These are phyloP conservation scores for Elaeis guineensis DNA, from an alignment of 176 grass and related monocot species.

Conservation along the genomic window DNA sequence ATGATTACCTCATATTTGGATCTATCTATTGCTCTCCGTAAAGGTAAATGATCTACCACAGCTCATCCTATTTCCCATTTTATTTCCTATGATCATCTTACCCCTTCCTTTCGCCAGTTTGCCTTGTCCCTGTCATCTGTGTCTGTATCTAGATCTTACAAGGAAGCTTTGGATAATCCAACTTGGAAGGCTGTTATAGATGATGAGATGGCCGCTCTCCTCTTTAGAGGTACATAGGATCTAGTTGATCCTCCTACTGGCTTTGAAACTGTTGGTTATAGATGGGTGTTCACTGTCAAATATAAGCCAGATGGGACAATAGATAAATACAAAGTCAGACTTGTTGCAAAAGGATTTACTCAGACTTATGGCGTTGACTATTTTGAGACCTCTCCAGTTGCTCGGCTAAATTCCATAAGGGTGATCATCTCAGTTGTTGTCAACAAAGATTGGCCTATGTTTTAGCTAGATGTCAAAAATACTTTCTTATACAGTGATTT, in stretches of 20 bases:
- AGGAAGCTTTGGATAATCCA: background rate
- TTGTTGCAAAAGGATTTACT: background rate
- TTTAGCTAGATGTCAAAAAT: no score
- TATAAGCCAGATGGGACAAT: background rate
- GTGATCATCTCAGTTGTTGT: no score
- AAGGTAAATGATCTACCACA: background rate
- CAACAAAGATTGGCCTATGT: no score
- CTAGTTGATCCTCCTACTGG: background rate
- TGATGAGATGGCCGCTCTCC: background rate
- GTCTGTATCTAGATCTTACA: background rate
- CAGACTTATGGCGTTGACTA: background rate
- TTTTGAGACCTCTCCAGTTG: background rate
- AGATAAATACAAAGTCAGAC: background rate
- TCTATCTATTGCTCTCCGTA: background rate
- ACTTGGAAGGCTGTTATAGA: background rate
- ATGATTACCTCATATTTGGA: background rate
- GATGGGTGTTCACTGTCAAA: background rate
- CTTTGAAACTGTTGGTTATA: background rate
- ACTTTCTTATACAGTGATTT: no score
- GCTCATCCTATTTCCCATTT: background rate
- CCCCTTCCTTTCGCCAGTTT: background rate
- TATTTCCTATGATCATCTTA: background rate
- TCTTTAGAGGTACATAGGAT: background rate
- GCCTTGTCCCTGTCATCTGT: background rate
- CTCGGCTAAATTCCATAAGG: no score